These are phyloP conservation scores for Chaetomiaceae sp. DNA, from an alignment of 2,329 filamentous ascomycete species.

Conservation along the genomic window DNA sequence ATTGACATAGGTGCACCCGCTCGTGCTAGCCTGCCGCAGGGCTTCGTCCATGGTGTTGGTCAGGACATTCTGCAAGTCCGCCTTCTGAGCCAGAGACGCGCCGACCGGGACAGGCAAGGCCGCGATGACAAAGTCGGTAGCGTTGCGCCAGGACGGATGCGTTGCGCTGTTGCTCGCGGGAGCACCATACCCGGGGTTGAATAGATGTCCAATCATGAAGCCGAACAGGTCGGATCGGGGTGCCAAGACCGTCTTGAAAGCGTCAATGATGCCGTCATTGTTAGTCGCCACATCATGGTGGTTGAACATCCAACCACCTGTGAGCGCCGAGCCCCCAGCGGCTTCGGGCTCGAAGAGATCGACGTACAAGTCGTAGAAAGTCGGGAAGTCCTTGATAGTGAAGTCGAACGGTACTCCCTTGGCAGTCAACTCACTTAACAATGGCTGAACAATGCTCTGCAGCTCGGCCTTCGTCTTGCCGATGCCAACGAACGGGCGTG, in stretches of 20 bases:
- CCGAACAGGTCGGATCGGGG: slow-evolving; percentile 28
- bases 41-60: slow-evolving; percentile 36
- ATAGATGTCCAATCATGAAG: slow-evolving; percentile 36
- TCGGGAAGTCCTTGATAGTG: slow-evolving; percentile 31
- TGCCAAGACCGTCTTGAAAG: slow-evolving; percentile 32
- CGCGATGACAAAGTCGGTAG: slow-evolving; percentile 35
- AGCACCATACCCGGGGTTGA: slow-evolving; percentile 34
- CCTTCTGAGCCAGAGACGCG: slow-evolving; percentile 40
- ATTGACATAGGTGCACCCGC: slow-evolving; percentile 43
- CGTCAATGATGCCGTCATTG: slow-evolving; percentile 36
- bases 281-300: slow-evolving; percentile 35
- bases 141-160: slow-evolving; percentile 37
- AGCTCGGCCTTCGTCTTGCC: slow-evolving; percentile 34
- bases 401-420: slow-evolving; percentile 31
- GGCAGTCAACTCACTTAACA: slow-evolving; percentile 33
- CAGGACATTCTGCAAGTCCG: slow-evolving; percentile 36
- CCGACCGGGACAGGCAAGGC: slow-evolving; percentile 32
- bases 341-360: slow-evolving; percentile 37
- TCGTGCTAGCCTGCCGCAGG: slow-evolving; percentile 35
- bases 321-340: slow-evolving; percentile 31
- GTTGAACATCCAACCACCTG: slow-evolving; percentile 38
- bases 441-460: slow-evolving; percentile 31
- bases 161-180: slow-evolving; percentile 35
- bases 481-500: slow-evolving; percentile 35
- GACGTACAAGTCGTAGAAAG: slow-evolving; percentile 35